Base-by-base conservation (phyloP, 2,329 filamentous ascomycete species). In the Exophiala mesophila region DNA sequence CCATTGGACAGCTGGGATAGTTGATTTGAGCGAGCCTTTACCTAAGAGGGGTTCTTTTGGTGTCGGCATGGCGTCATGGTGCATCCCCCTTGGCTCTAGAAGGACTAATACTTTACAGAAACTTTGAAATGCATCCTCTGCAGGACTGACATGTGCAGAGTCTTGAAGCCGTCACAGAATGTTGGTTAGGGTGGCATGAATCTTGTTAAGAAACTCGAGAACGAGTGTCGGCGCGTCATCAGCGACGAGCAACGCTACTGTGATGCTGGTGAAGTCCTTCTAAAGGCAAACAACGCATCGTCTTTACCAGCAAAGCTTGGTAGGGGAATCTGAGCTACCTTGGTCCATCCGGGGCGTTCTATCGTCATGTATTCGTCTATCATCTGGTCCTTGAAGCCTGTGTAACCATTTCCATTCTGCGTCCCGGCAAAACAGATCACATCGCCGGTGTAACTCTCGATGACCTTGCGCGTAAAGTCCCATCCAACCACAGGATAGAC, bases 231-330 rank as follows among this genome's bases (percentile, higher is more conserved):
- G n/a, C n/a, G n/a, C n/a, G n/a, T n/a, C n/a, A n/a, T n/a, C n/a
- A n/a, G n/a, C n/a, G n/a, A n/a, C n/a, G n/a, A n/a, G n/a, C n/a
- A n/a, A 26, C 23, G 7, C 12, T 26, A 26, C 12, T 26, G 12
- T 12, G 23, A 26, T 26, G 23, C 23, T 7, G 23, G 12, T 6
- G 23, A 12, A 7, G 12, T 7, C 39, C 45, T 18, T 24, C 44
- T 41, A 52, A 83, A 87, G 15, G 85, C 72, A 62, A 80, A 88
- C 41, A 88, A 57, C 0, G 79, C 83, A 63, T 88, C 83, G 55
- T 88, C 84, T 61, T 88, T 88, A 19, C 80, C 83, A 2, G 82
- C 78, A 63, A 88, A 88, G 59, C 81, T 85, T 16, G 83, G 83
- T 57, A 88, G 60, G 3, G 83, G 73, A 48, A 87, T 70, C 65